A percentile compares a stretch with the other conserved stretches of the same genome.
Evolutionary conservation across 495 filamentous ascomycete genomes (phyloP).

Genomic region (Hypoxylon lenormandii): DNA sequence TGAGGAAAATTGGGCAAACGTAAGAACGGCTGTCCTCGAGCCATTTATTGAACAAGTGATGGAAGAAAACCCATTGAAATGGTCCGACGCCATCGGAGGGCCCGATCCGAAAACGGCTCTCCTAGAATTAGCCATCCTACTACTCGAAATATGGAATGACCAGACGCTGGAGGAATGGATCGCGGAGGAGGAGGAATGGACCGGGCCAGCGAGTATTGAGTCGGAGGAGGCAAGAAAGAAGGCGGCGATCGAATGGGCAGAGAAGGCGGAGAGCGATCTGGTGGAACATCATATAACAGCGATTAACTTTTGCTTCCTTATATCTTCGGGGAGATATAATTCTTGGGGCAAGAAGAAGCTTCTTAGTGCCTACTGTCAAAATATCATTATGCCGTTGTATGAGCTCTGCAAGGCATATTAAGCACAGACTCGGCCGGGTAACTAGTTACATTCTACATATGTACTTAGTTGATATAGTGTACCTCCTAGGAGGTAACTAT

Average conservation of each 20-base stretch:
- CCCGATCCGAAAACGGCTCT: constrained; percentile 21
- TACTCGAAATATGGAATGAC: constrained; percentile 39
- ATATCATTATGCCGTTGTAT: background rate
- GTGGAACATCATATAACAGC: background rate
- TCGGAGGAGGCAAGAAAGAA: background rate
- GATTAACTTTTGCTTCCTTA: background rate
- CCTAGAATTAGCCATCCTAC: constrained; percentile 38
- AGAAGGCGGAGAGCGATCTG: background rate
- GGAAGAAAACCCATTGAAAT: background rate
- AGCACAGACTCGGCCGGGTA: too few species aligned
- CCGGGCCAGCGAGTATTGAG: background rate
- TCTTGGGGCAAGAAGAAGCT: background rate
- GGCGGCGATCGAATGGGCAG: background rate
- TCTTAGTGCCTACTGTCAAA: background rate
- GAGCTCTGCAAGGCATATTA: background rate
- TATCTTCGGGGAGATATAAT: background rate
- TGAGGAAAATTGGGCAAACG: background rate
- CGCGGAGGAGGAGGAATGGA: too few species aligned
- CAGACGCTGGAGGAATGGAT: constrained; percentile 26
- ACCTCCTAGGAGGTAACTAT: too few species aligned
- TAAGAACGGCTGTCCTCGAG: background rate
- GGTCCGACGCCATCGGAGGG: background rate
- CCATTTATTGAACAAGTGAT: constrained; percentile 19
- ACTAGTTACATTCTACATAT: too few species aligned
- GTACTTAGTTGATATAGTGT: too few species aligned